Base-by-base conservation (phyloP, 2,329 filamentous ascomycete species). In the Polychaeton citri region DNA sequence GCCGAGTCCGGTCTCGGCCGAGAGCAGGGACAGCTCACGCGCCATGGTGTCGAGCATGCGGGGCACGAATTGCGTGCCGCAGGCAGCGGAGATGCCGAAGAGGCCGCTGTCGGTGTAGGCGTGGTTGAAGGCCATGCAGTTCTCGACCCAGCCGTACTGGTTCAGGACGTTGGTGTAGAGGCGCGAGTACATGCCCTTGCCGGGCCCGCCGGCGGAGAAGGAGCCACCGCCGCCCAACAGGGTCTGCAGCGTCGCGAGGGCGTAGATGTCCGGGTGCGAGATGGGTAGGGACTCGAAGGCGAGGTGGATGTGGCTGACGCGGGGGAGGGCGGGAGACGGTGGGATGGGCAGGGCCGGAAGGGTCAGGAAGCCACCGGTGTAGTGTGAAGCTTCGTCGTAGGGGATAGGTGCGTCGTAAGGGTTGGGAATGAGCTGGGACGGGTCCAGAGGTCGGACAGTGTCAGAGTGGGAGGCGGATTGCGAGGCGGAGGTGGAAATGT, bases 101-200 rank as follows among this genome's bases (percentile, higher is more conserved):
- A 98, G 74, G 3, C 90, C 90, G 5, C 81, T 87, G 60, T 98
- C 90, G 0, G 84, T 90, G 70, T 98, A 98, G 32, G 82, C 84
- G 68, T 96, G 87, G 69, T 96, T 96, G 68, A 96, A 96, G 19
- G 88, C 81, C 35, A 93, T 72, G 63, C 90, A 96, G 41, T 78
- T 87, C 64, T 98, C 90, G 18, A 98, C 85, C 88, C 88, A 98
- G 48, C 82, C 85, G 63, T 94, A 79, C 63, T 96, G 87, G 66
- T 98, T 98, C 35, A 98, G 74, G 0, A 96, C 88, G 57, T 95
- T 94, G 44, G 87, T 96, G 69, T 95, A 98, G 6, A 98, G 74
- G 9, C 90, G 81, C 24, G 84, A 93, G 69, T 96, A 96, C 90
- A 98, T 98, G 58, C 90, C 90, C 67, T 98, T 98, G 36, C 90